Percentiles rank a stretch among this genome's conserved stretches.
These are phyloP conservation scores for Kingdonia uniflora DNA, from an alignment of 164 flowering plant species.

Conservation along the genomic window DNA sequence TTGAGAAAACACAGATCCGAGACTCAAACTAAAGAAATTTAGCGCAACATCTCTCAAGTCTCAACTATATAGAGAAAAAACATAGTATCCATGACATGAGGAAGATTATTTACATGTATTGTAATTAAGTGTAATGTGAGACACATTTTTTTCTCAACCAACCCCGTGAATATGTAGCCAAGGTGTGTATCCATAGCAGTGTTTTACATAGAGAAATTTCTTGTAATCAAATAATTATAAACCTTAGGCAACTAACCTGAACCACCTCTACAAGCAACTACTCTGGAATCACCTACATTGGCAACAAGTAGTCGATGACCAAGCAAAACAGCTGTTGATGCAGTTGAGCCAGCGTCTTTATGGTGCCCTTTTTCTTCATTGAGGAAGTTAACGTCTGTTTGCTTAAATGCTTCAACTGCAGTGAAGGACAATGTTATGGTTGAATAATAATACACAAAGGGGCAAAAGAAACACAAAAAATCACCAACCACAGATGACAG, in stretches of 20 bases:
- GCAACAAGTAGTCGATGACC: conserved; percentile 61
- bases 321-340: conserved; percentile 59
- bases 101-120: too few species aligned
- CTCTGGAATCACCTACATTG: conserved; percentile 90
- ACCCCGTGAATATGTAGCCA: too few species aligned
- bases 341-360: conserved; percentile 81
- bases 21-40: not conserved
- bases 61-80: too few species aligned
- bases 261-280: conserved; percentile 62
- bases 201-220: too few species aligned
- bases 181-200: too few species aligned
- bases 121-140: not conserved
- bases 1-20: not conserved
- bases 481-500: conserved; percentile 22
- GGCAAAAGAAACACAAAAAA: not conserved
- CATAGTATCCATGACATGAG: too few species aligned
- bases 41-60: too few species aligned
- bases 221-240: too few species aligned
- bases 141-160: too few species aligned
- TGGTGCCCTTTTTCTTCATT: conserved; percentile 54
- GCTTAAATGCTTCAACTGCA: conserved; percentile 64
- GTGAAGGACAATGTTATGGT: not conserved
- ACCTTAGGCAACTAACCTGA: conserved; percentile 37
- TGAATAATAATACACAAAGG: not conserved
- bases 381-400: conserved; percentile 61